These are phyloP conservation scores for Salvia miltiorrhiza DNA, from an alignment of 257 asterid genomes.

Conservation along the genomic window DNA sequence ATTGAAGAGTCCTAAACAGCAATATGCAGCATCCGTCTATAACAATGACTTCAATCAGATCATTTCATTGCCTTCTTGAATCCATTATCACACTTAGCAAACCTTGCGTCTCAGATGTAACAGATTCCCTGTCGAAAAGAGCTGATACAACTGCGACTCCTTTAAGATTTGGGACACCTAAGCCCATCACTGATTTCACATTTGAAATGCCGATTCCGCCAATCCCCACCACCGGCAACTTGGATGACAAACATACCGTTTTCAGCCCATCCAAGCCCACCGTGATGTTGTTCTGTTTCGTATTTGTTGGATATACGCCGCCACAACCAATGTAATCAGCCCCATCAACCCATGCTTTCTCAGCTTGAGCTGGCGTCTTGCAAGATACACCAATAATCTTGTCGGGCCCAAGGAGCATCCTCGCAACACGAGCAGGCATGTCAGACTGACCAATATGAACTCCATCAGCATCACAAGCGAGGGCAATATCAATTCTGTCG, in stretches of 20 bases:
- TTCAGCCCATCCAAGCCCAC: conserved; percentile 80
- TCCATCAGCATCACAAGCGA: conserved; percentile 91
- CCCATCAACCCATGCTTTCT: conserved; percentile 70
- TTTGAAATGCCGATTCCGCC: conserved; percentile 82
- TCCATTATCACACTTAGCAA: conserved; percentile 39
- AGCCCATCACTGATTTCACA: conserved; percentile 52
- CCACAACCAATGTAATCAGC: conserved; percentile 97
- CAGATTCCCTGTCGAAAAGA: conserved; percentile 73
- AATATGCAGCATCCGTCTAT: background rate
- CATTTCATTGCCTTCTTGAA: conserved; percentile 1
- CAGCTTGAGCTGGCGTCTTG: conserved; percentile 84
- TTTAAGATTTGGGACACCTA: conserved; percentile 52
- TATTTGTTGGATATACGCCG: conserved; percentile 85
- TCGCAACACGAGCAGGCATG: conserved; percentile 68
- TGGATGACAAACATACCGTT: conserved; percentile 60
- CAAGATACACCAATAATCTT: conserved; percentile 88
- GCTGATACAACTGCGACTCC: conserved; percentile 96
- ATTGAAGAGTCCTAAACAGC: background rate
- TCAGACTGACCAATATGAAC: conserved; percentile 94
- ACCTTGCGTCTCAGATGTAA: conserved; percentile 45
- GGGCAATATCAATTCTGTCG: conserved; percentile 86
- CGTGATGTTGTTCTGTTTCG: conserved; percentile 65
- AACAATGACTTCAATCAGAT: background rate
- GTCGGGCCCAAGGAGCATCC: conserved; percentile 75
- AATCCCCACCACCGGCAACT: conserved; percentile 88